A percentile compares a stretch with the other conserved stretches of the same genome.
These are phyloP conservation scores for Coccomyxa subellipsoidea DNA, from an alignment of 163 green algal genomes.

Conservation along the genomic window DNA sequence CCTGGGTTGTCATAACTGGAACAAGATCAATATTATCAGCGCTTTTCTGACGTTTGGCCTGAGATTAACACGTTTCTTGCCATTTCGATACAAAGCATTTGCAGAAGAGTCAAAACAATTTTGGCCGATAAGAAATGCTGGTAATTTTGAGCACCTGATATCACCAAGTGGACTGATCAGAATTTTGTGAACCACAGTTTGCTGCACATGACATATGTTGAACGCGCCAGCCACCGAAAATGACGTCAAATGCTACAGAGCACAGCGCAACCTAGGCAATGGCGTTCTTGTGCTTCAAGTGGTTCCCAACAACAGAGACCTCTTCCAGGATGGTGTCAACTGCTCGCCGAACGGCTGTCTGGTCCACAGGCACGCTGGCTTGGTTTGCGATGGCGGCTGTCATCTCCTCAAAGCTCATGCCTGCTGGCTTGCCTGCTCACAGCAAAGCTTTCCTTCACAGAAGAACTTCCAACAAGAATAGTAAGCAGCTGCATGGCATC, in stretches of 20 bases:
- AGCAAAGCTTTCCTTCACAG: neutral
- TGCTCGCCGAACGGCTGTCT: conserved; percentile 8
- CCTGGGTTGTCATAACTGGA: too few relatives aligned
- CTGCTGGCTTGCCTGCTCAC: conserved; percentile 13
- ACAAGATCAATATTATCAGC: too few relatives aligned
- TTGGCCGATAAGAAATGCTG: too few relatives aligned
- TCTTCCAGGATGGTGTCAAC: conserved; percentile 17
- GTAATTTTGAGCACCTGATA: too few relatives aligned
- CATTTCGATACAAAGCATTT: too few relatives aligned
- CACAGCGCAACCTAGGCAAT: neutral
- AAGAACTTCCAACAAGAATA: neutral
- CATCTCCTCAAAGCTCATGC: conserved; percentile 21
- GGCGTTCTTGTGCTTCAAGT: conserved; percentile 14
- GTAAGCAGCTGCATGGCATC: neutral
- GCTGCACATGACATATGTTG: too few relatives aligned
- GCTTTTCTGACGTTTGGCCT: too few relatives aligned
- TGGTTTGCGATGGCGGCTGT: conserved; percentile 11
- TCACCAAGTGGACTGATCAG: too few relatives aligned
- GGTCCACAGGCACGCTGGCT: conserved; percentile 14
- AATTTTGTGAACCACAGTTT: too few relatives aligned
- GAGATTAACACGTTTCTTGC: too few relatives aligned
- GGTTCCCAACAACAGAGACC: neutral
- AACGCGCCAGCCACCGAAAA: neutral
- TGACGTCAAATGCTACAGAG: neutral
- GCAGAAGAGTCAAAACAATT: too few relatives aligned